Evolutionary conservation across 2,329 filamentous ascomycete genomes (phyloP), one percentile per base, ranked within the genome.

Genomic region (Fusarium nelsonii): DNA sequence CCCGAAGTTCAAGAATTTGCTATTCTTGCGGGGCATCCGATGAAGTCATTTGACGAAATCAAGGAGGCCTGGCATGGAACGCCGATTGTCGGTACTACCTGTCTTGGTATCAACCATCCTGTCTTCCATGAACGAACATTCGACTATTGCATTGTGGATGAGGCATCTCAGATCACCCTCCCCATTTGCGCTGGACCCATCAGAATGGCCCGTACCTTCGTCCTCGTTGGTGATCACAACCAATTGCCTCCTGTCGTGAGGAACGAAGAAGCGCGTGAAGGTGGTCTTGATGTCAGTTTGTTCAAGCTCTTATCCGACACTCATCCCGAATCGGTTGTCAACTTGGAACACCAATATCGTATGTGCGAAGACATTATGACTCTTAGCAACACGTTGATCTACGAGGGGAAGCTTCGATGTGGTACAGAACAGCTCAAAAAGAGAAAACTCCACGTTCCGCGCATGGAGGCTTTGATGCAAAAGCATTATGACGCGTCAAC

Each of bases 331-430:
- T 94, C 94, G 1, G 94, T 99, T 3, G 93, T 97, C 65, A 97
- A 92, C 68, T 87, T 99, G 3, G 94, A 96, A 74, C 94, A 97
- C 75, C 96, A 99, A 77, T 99, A 99, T 77, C 93, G 96, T 65
- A 99, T 99, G 96, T 97, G 93, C 74, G 92, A 96, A 71, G 96
- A 99, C 65, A 92, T 99, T 64, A 98, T 98, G 95, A 87, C 91
- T 3, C 86, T 99, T 15, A 97, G 93, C 67, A 99, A 97, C 78
- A 92, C 88, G 2, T 86, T 99, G 58, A 97, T 99, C 74, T 99
- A 99, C 81, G 85, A 90, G n/a, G 95, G 94, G 6, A 88, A 90
- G 36, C 85, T 99, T 37, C 95, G 96, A 74, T 99, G 96, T 76
- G 96, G 96, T 26, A 97, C 90, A 6, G 85, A 91, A 46, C 84